Base-by-base conservation (phyloP, 1,284 basidiomycete species). In the Thelephora terrestris region DNA sequence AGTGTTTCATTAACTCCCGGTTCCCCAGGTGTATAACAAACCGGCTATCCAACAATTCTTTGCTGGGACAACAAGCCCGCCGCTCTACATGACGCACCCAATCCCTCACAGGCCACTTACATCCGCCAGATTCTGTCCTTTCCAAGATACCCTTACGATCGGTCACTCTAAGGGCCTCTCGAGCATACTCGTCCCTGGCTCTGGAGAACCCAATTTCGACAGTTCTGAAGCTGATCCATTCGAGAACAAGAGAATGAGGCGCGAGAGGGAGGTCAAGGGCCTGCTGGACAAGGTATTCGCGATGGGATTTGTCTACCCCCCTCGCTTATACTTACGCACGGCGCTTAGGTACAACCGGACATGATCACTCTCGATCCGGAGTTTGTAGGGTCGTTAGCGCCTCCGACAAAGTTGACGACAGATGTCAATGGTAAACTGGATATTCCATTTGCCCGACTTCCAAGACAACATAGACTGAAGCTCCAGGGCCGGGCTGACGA, bases 161-260 rank as follows among this genome's bases (percentile, higher is more conserved):
- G 68, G 83, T 0, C 85, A 88, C 59, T 58, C 72, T 2, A 69
- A 71, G 0, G 95, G 95, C 0, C 73, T 98, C 23, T 89, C 88
- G 2, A 87, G 78, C 43, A 74, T 98, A 42, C 71, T 99, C 47
- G 84, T 99, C 0, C 95, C 95, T 0, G 95, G 95, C 14, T 71
- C 85, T 4, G 95, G 95, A 37, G 94, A 99, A 64, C 81, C 93
- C 40, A 93, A 96, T 71, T 97, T 94, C 62, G 95, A 99, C 65
- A 89, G 87, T 50, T 68, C 75, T 20, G 95, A 99, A 67, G 87
- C 91, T 0, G 94, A 99, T 77, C 92, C 95, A 3, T 98, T 86
- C 70, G 94, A 99, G 66, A 81, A 84, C 57, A 84, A 80, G 66
- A 83, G 80, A 51, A 75, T 85, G 16, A 68, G 92, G 49, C 74